Percentiles rank a stretch among this genome's conserved stretches.
These are phyloP conservation scores for Alternaria atra DNA, from an alignment of 2,329 filamentous ascomycete genomes.

Conservation along the genomic window DNA sequence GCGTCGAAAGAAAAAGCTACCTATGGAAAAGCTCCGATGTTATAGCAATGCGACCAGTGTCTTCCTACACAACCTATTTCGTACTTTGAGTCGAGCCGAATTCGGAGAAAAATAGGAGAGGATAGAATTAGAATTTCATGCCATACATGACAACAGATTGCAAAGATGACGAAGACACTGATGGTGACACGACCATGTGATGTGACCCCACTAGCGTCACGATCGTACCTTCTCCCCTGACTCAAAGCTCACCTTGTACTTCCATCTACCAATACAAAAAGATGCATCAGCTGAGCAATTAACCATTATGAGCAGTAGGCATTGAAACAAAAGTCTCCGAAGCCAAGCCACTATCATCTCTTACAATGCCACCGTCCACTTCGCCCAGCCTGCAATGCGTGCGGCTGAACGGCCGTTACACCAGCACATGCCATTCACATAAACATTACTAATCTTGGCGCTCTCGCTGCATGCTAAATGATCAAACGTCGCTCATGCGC, in stretches of 20 bases:
- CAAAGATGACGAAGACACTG: neutral
- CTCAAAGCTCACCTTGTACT: neutral
- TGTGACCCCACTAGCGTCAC: neutral
- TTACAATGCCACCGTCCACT: neutral
- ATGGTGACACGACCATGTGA: neutral
- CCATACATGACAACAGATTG: neutral
- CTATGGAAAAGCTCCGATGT: neutral
- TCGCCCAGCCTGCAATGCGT: slow-evolving; percentile 9
- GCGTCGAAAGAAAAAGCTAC: neutral
- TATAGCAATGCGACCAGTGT: neutral
- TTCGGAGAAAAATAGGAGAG: neutral
- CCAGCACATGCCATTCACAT: slow-evolving; percentile 9
- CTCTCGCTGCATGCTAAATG: neutral
- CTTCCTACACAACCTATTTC: neutral
- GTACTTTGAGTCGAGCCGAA: neutral
- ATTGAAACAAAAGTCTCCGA: neutral
- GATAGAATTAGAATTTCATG: neutral
- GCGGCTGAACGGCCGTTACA: slow-evolving; percentile 24
- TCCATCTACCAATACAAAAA: neutral
- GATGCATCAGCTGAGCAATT: too few species aligned
- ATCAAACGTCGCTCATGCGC: too few species aligned
- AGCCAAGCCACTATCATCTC: neutral
- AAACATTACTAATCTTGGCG: neutral
- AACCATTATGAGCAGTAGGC: neutral
- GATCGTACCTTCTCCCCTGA: neutral